Percentiles rank a stretch among this genome's conserved stretches.
These are phyloP conservation scores for Talaromyces liani DNA, from an alignment of 495 filamentous ascomycete genomes.

Conservation along the genomic window DNA sequence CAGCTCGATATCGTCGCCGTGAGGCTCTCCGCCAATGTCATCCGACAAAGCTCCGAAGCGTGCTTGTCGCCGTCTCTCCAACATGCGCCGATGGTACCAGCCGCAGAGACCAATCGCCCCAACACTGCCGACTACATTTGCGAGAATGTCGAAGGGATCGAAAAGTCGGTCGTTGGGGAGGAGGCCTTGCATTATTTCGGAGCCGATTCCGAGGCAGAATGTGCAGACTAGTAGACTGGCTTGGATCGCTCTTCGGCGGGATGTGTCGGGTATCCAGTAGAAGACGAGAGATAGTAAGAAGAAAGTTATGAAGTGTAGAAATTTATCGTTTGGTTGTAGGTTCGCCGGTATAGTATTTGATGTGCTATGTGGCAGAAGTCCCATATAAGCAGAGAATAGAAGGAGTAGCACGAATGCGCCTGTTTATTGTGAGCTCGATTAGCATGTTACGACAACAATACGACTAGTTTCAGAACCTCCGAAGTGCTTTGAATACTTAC, in stretches of 20 bases:
- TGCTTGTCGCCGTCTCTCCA: constrained; percentile 74
- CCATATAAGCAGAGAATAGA: constrained; percentile 68
- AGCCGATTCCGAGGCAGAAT: constrained; percentile 64
- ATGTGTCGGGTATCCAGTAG: constrained; percentile 96
- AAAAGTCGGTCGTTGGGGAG: constrained; percentile 78
- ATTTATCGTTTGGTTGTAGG: constrained; percentile 72
- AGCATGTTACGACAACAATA: not conserved
- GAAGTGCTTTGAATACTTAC: constrained; percentile 30
- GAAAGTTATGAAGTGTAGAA: constrained; percentile 83
- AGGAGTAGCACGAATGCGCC: constrained; percentile 73
- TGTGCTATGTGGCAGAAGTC: constrained; percentile 52
- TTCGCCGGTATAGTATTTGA: constrained; percentile 62
- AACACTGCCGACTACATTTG: constrained; percentile 77
- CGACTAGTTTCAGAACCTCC: not conserved
- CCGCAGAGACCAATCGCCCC: constrained; percentile 63
- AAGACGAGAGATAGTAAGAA: constrained; percentile 79
- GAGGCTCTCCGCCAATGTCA: constrained; percentile 25
- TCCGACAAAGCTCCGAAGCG: constrained; percentile 62
- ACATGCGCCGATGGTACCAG: constrained; percentile 93
- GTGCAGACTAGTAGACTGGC: constrained; percentile 79
- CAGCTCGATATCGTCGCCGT: constrained; percentile 46
- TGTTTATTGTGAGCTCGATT: constrained; percentile 19
- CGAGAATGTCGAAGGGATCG: constrained; percentile 77
- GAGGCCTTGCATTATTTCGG: constrained; percentile 75
- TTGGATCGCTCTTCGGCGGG: constrained; percentile 74